phyloP scores from a whole-genome alignment of 106 monocot species.

The Dendrobium huoshanense region DNA sequence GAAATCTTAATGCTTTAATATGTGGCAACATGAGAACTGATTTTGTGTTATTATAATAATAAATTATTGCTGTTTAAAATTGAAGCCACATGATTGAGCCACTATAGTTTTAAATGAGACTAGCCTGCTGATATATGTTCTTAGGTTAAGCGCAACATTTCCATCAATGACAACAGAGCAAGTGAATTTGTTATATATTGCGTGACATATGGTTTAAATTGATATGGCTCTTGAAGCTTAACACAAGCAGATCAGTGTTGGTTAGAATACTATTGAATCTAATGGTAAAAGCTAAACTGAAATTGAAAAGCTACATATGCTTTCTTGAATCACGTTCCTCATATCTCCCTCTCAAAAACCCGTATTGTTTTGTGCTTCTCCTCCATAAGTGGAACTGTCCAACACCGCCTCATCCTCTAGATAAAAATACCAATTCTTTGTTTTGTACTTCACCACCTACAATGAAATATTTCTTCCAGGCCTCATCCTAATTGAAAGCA shows the following conservation, averaged over 20 bases:
- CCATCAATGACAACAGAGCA: not conserved
- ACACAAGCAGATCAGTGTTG: not conserved
- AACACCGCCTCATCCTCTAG: too few species aligned
- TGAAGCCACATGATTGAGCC: not conserved
- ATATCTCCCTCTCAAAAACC: too few species aligned
- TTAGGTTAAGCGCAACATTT: not conserved
- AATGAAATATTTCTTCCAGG: too few species aligned
- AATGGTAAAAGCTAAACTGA: not conserved
- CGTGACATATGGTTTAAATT: not conserved
- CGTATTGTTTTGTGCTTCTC: too few species aligned
- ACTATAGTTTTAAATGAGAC: not conserved
- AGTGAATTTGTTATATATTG: not conserved
- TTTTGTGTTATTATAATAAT: too few species aligned
- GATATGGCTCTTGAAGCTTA: not conserved
- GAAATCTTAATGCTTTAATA: too few species aligned
- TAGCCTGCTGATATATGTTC: not conserved
- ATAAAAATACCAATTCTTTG: too few species aligned
- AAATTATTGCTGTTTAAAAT: not conserved
- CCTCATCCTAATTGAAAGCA: too few species aligned
- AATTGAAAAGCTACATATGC: not conserved
- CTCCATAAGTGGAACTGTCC: too few species aligned
- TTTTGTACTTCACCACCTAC: too few species aligned
- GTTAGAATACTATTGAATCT: not conserved
- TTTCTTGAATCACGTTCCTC: not conserved
- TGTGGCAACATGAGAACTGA: too few species aligned